Evolutionary conservation across 163 green algal genomes (phyloP), one percentile per base, ranked within the genome.

Genomic region (Chlamydomonas reinhardtii): DNA sequence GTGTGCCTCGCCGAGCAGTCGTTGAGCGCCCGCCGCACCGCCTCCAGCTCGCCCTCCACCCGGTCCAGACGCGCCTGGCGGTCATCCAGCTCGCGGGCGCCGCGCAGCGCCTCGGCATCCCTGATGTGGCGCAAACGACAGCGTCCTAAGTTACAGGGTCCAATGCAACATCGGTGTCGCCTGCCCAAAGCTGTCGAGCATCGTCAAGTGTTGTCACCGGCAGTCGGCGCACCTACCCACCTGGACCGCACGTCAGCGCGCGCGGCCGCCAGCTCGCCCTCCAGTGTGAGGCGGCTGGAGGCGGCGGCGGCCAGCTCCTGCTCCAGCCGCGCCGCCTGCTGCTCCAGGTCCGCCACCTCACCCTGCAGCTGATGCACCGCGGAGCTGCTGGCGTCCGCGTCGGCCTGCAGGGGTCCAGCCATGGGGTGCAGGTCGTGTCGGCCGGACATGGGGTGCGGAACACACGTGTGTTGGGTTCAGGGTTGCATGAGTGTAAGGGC

Each of bases 31-130:
- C 54, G 37, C 0, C 75, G 83, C 32, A 94, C 59, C 4, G 82
- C 82, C 35, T 89, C 85, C 25, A 81, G 59, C 25, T 94, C 91
- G n/a, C 87, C 92, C 39, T 95, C 87, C 17, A 88, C 65, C 16
- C 72, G 80, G 4, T 27, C 37, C 62, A 93, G 64, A 2, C 76
- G 54, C 65, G 85, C 73, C 43, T 86, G 59, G 27, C 72, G 77
- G 32, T 94, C 78, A 56, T 94, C 91, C 69, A 94, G 32, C 32
- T 96, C 88, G 27, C 82, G 82, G 19, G 82, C 82, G 34, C 39
- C 19, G 2, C 82, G 82, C 61, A 87, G n/a, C 17, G 72, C 37
- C n/a, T 73, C 71, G 0, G 82, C 72, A 24, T 87, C 72, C 37
- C 81, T 87, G 35, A 11, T 15, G 20, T 16, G 62, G n/a, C n/a